These are phyloP conservation scores for Xylaria sp. DNA, from an alignment of 2,329 filamentous ascomycete genomes.

Conservation along the genomic window DNA sequence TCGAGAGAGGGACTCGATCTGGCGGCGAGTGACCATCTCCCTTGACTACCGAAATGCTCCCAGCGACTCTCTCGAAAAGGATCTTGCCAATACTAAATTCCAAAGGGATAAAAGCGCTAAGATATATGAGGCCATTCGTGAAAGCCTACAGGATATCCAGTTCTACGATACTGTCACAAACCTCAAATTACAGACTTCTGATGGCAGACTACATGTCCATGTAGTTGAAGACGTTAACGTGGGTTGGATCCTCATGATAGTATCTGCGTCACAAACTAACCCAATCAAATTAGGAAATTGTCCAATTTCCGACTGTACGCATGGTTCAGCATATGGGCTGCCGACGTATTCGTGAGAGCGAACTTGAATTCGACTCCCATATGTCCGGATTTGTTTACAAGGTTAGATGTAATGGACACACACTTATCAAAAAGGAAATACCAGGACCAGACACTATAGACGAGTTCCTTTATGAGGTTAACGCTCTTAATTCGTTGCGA, in stretches of 20 bases:
- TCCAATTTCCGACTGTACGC: conserved; percentile 80
- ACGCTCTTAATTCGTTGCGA: conserved; percentile 83
- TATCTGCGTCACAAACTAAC: conserved; percentile 26
- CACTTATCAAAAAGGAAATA: conserved; percentile 97
- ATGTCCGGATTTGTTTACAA: conserved; percentile 98
- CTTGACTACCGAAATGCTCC: conserved; percentile 89
- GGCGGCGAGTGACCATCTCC: conserved; percentile 91
- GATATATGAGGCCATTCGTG: conserved; percentile 94
- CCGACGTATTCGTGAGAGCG: conserved; percentile 73
- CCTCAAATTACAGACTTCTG: conserved; percentile 88
- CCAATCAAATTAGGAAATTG: conserved; percentile 73
- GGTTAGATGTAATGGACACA: conserved; percentile 73
- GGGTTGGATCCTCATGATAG: conserved; percentile 47
- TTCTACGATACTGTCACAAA: conserved; percentile 98
- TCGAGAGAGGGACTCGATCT: conserved; percentile 79
- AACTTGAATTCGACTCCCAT: conserved; percentile 88
- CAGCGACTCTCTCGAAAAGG: conserved; percentile 84
- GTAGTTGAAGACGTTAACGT: conserved; percentile 95
- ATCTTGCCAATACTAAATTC: conserved; percentile 79
- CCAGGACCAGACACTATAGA: conserved; percentile 94
- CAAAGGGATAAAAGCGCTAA: conserved; percentile 92
- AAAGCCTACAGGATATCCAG: conserved; percentile 91
- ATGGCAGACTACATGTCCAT: conserved; percentile 91
- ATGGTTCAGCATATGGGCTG: conserved; percentile 80
- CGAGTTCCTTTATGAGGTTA: conserved; percentile 97